Conservation (phyloP, 768 basidiomycete genomes). For the Rhodotorula sphaerocarpa region DNA sequence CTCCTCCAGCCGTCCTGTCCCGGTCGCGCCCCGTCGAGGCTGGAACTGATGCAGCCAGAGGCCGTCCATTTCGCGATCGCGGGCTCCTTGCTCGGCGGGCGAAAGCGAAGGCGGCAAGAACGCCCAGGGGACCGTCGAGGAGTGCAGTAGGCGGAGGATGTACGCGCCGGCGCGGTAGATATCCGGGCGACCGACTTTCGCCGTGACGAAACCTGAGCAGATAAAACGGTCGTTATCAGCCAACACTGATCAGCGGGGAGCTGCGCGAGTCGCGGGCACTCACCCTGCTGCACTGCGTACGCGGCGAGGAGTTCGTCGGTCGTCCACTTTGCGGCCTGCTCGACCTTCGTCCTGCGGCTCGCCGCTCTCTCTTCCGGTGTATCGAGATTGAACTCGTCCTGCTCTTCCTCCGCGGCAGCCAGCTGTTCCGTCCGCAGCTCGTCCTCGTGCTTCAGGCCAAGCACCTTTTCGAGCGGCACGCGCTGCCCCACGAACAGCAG, state of each 20-base stretch:
- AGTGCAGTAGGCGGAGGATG: slow-evolving; percentile 37
- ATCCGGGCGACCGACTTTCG: slow-evolving; percentile 82
- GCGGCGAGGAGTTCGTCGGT: slow-evolving; percentile 74
- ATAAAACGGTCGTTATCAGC: slow-evolving; percentile 12
- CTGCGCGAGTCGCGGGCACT: slow-evolving; percentile 41
- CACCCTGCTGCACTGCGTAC: slow-evolving; percentile 67
- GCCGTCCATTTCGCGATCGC: slow-evolving; percentile 14
- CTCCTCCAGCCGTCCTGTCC: background rate
- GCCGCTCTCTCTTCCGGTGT: slow-evolving; percentile 46
- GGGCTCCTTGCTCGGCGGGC: slow-evolving; percentile 6
- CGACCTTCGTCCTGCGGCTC: slow-evolving; percentile 37
- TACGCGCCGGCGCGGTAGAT: slow-evolving; percentile 65
- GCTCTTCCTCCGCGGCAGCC: slow-evolving; percentile 1
- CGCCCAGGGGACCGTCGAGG: slow-evolving; percentile 27
- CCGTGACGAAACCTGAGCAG: slow-evolving; percentile 52
- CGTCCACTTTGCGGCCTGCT: slow-evolving; percentile 65
- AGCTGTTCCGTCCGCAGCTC: background rate
- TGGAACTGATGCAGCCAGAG: slow-evolving; percentile 23
- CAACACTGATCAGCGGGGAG: slow-evolving; percentile 20
- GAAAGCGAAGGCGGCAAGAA: slow-evolving; percentile 24
- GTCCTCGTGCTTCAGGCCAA: slow-evolving; percentile 48
- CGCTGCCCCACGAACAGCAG: slow-evolving; percentile 60
- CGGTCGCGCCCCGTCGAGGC: background rate
- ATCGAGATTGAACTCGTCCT: slow-evolving; percentile 10
- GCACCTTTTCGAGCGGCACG: slow-evolving; percentile 68